These are phyloP conservation scores for Metrosideros polymorpha DNA, from an alignment of 441 rosid genomes.

Conservation along the genomic window DNA sequence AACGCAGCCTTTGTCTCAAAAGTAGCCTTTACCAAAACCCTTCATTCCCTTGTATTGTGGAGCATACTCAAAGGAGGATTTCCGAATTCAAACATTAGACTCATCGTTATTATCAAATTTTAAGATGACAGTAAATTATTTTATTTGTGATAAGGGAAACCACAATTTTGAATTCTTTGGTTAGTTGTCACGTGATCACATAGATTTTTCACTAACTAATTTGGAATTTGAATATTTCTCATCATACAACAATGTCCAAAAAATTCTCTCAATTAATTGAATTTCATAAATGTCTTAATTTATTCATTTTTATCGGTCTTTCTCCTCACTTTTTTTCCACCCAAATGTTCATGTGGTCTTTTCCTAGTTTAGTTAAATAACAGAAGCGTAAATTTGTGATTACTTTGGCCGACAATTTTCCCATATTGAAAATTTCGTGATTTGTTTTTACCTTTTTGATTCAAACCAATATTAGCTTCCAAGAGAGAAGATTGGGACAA, in stretches of 20 bases:
- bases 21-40: no score
- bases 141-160: rapidly evolving
- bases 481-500: no score
- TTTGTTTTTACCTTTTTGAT: neutral
- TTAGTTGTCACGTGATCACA: neutral
- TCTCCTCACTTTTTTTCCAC: neutral
- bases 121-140: neutral
- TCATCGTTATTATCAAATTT: neutral
- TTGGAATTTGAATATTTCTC: neutral
- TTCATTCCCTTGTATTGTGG: rapidly evolving
- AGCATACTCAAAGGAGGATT: neutral
- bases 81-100: neutral
- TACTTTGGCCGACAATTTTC: neutral
- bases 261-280: neutral
- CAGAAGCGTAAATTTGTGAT: neutral
- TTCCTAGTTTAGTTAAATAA: neutral
- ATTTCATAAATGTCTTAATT: neutral
- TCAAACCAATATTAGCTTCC: neutral
- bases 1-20: no score
- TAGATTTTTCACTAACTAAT: neutral
- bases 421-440: neutral
- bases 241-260: neutral
- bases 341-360: neutral
- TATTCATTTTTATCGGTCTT: neutral
- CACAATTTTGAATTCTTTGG: neutral